Conservation (phyloP, 2,329 filamentous ascomycete species). For the Colletotrichum sp. region DNA sequence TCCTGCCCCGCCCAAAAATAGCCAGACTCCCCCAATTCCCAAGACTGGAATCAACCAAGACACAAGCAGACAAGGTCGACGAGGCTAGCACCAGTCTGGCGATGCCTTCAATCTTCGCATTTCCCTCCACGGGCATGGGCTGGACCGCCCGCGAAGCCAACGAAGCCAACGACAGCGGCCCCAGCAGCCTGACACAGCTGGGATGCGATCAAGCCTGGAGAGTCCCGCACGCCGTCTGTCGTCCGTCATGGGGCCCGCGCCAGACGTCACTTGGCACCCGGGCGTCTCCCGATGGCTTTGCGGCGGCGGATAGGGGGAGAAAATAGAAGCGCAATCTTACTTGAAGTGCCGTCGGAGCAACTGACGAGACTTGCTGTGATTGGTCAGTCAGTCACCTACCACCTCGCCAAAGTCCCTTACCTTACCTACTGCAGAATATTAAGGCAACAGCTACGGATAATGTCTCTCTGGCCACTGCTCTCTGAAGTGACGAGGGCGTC, state of each 20-base stretch:
- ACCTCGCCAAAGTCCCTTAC: neutral
- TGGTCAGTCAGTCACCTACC: neutral
- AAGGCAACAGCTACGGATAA: neutral
- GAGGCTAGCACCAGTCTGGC: neutral
- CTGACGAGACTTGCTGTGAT: neutral
- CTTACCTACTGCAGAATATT: neutral
- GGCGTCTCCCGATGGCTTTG: neutral
- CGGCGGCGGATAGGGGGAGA: neutral
- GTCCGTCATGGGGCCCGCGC: neutral
- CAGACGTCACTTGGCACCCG: slow-evolving; percentile 2
- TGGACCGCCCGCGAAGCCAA: neutral
- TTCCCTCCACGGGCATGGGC: neutral
- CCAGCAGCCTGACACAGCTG: slow-evolving; percentile 13
- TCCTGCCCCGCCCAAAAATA: neutral
- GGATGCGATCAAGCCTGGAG: neutral
- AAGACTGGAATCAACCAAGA: slow-evolving; percentile 8
- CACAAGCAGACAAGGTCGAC: slow-evolving; percentile 3
- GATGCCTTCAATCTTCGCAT: neutral
- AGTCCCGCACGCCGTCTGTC: neutral
- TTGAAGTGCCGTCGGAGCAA: neutral
- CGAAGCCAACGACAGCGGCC: neutral
- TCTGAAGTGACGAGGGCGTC: neutral
- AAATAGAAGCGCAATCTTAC: slow-evolving; percentile 9
- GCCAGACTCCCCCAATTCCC: neutral
- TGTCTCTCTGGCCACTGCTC: neutral